Conservation (phyloP, 225 moss, liverwort and hornwort species). For the Rhytidiadelphus loreus region DNA sequence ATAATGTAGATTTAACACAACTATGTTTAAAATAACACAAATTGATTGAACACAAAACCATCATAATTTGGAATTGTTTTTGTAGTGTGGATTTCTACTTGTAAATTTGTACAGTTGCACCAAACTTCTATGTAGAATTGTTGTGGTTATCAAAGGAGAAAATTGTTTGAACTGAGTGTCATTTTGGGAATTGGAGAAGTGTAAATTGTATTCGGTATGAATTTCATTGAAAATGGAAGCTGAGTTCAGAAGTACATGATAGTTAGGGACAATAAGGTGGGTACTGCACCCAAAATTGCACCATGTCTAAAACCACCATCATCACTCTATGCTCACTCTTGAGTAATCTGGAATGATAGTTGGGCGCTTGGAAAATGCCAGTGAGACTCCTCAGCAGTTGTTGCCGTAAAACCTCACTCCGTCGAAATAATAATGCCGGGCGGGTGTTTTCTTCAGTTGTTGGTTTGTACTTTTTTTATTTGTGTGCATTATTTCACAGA, state of each 20-base stretch:
- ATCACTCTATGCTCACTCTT: too few relatives aligned
- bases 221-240: background rate
- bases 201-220: background rate
- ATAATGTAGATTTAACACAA: background rate
- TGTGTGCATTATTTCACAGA: background rate
- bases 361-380: background rate
- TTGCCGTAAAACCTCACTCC: background rate
- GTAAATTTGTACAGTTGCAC: too few relatives aligned
- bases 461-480: too few relatives aligned
- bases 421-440: background rate
- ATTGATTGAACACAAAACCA: background rate
- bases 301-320: too few relatives aligned
- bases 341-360: too few relatives aligned
- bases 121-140: background rate
- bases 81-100: too few relatives aligned
- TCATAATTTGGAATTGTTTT: background rate
- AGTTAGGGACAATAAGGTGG: background rate
- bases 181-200: background rate
- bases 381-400: background rate
- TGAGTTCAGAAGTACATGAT: background rate
- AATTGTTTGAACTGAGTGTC: background rate
- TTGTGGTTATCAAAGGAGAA: background rate
- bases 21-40: background rate
- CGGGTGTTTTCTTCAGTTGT: background rate
- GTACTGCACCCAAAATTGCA: too few relatives aligned